phyloP scores from a whole-genome alignment of 371 early-diverging fungal species.

The Syncephalastrum racemosum region DNA sequence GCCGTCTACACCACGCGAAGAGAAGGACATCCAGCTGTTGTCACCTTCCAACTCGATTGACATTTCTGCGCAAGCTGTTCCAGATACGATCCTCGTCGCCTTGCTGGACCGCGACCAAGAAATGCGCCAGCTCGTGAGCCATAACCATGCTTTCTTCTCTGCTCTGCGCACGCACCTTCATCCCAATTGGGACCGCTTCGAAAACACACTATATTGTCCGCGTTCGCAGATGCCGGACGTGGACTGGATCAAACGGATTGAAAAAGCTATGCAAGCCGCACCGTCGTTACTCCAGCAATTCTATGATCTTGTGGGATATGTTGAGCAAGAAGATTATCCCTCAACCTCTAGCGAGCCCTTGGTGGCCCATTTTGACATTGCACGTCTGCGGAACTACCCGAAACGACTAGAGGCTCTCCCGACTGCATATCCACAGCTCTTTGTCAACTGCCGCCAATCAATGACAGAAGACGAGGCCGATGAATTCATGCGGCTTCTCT shows the following conservation, averaged over 20 bases:
- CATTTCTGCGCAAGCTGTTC: conserved; percentile 41
- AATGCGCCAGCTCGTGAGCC: conserved; percentile 43
- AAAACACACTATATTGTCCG: conserved; percentile 31
- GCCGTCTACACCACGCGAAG: conserved; percentile 12
- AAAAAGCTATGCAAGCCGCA: conserved; percentile 20
- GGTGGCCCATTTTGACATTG: conserved; percentile 46
- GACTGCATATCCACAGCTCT: conserved; percentile 58
- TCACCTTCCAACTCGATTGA: conserved; percentile 35
- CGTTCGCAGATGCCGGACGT: conserved; percentile 30
- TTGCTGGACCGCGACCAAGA: conserved; percentile 41
- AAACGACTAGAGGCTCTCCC: conserved; percentile 32
- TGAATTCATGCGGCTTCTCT: conserved; percentile 21
- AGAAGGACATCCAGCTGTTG: conserved; percentile 16
- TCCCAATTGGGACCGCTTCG: conserved; percentile 36
- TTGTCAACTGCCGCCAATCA: conserved; percentile 39
- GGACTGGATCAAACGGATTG: conserved; percentile 40
- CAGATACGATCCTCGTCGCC: conserved; percentile 45
- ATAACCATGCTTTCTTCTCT: conserved; percentile 35
- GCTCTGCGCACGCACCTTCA: conserved; percentile 25
- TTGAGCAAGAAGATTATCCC: conserved; percentile 16
- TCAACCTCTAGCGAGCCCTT: conserved; percentile 17
- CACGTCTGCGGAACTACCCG: conserved; percentile 38
- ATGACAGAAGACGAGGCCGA: conserved; percentile 19
- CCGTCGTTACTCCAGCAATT: conserved; percentile 36
- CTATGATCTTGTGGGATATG: conserved; percentile 43